Percentiles rank a stretch among this genome's conserved stretches.
phyloP scores from a whole-genome alignment of 352 stramenopile species.

The Peronospora tabacina region DNA sequence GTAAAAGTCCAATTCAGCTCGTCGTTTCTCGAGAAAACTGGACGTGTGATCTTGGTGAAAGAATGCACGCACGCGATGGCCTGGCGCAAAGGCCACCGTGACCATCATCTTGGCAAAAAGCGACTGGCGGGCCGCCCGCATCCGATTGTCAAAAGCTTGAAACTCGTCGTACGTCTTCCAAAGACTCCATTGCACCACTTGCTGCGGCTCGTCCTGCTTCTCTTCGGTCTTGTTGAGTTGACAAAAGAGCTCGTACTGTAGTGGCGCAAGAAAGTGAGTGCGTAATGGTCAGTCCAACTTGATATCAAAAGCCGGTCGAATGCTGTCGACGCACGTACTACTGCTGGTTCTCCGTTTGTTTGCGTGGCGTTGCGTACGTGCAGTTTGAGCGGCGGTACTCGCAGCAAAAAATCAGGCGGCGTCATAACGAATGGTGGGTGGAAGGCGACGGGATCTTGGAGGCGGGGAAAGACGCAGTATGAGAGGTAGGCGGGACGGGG shows the following conservation, averaged over 20 bases:
- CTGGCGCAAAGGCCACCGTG: slow-evolving; percentile 62
- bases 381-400: slow-evolving; percentile 46
- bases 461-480: slow-evolving; percentile 14
- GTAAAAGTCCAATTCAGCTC: slow-evolving; percentile 77
- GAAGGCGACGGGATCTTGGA: not conserved
- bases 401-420: slow-evolving; percentile 37
- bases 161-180: slow-evolving; percentile 82
- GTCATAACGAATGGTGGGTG: slow-evolving; percentile 15
- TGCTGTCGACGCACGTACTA: slow-evolving; percentile 35
- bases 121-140: slow-evolving; percentile 44
- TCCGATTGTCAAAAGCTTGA: slow-evolving; percentile 55
- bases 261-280: not conserved
- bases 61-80: slow-evolving; percentile 60
- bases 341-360: slow-evolving; percentile 37
- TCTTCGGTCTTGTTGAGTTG: slow-evolving; percentile 33
- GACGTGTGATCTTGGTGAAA: slow-evolving; percentile 66
- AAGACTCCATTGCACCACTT: slow-evolving; percentile 57
- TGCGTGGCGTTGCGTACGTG: slow-evolving; percentile 56
- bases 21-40: slow-evolving; percentile 65
- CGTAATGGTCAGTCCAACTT: not conserved
- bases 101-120: slow-evolving; percentile 79
- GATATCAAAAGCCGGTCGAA: not conserved
- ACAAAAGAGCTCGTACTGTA: slow-evolving; percentile 52
- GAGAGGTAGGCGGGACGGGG: slow-evolving; percentile 5
- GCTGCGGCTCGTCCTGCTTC: slow-evolving; percentile 31